These are phyloP conservation scores for Nicotiana rustica DNA, from an alignment of 305 asterid genomes.

Conservation along the genomic window DNA sequence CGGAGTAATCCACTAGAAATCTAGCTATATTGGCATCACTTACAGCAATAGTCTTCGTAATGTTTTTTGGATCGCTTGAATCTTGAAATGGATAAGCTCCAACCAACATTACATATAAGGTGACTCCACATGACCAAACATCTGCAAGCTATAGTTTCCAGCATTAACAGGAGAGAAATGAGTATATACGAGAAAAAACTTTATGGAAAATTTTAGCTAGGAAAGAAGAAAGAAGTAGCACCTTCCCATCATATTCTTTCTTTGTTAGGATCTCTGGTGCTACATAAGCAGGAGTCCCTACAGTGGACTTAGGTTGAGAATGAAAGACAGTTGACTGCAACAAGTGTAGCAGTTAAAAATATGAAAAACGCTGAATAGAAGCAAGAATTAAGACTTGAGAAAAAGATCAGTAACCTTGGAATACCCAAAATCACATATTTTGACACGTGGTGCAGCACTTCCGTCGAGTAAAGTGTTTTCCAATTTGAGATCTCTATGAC, in stretches of 20 bases:
- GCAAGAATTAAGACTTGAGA: constrained; percentile 16
- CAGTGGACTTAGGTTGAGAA: constrained; percentile 62
- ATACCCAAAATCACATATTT: constrained; percentile 60
- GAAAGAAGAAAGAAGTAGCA: constrained; percentile 30
- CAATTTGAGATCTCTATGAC: constrained; percentile 74
- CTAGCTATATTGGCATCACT: constrained; percentile 30
- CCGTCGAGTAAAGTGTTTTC: constrained; percentile 70
- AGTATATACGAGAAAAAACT: neutral
- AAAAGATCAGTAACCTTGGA: constrained; percentile 46
- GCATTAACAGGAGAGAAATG: constrained; percentile 31
- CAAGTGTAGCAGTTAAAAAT: neutral
- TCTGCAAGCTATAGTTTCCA: constrained; percentile 56
- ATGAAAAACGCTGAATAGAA: constrained; percentile 29
- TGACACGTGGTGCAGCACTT: constrained; percentile 57
- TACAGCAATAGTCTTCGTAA: constrained; percentile 49
- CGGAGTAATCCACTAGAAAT: neutral
- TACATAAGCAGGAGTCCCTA: constrained; percentile 64
- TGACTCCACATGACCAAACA: constrained; percentile 70
- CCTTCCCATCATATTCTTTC: constrained; percentile 66
- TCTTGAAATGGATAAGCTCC: constrained; percentile 63
- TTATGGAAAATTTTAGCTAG: neutral
- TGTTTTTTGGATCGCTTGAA: constrained; percentile 48
- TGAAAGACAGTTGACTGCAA: constrained; percentile 56
- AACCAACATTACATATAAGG: constrained; percentile 59
- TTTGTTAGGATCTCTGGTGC: constrained; percentile 59